Conservation (phyloP, 2,329 filamentous ascomycete species). For the Penicillium palitans region DNA sequence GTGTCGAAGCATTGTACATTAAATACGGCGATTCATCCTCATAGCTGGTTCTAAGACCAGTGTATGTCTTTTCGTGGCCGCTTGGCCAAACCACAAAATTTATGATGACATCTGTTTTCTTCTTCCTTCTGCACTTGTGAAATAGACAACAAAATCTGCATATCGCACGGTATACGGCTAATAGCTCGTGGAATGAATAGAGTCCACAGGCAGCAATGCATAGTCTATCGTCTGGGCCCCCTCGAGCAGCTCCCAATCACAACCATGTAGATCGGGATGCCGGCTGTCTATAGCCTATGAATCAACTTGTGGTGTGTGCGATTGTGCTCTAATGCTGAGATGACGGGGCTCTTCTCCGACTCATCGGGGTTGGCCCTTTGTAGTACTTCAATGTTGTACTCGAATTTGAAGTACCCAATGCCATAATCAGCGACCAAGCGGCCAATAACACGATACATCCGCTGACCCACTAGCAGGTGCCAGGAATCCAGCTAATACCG, state of each 20-base stretch:
- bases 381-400: background rate
- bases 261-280: background rate
- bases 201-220: background rate
- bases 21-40: slow-evolving; percentile 22
- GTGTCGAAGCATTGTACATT: slow-evolving; percentile 31
- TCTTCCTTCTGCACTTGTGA: background rate
- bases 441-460: background rate
- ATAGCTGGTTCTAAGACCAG: slow-evolving; percentile 23
- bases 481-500: background rate
- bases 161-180: too few relatives aligned
- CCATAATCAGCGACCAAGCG: background rate
- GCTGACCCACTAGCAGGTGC: background rate
- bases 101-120: background rate
- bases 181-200: background rate
- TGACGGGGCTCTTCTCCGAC: background rate
- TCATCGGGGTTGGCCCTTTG: background rate
- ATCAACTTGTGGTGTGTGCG: background rate
- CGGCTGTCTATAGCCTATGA: background rate
- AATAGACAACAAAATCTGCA: background rate
- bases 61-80: slow-evolving; percentile 16
- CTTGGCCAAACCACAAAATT: background rate
- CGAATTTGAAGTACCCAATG: background rate
- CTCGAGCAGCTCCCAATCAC: background rate
- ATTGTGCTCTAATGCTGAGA: background rate
- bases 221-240: background rate